Evolutionary conservation across 1,284 basidiomycete species (phyloP).

Genomic region (Neonothopanus nambi): DNA sequence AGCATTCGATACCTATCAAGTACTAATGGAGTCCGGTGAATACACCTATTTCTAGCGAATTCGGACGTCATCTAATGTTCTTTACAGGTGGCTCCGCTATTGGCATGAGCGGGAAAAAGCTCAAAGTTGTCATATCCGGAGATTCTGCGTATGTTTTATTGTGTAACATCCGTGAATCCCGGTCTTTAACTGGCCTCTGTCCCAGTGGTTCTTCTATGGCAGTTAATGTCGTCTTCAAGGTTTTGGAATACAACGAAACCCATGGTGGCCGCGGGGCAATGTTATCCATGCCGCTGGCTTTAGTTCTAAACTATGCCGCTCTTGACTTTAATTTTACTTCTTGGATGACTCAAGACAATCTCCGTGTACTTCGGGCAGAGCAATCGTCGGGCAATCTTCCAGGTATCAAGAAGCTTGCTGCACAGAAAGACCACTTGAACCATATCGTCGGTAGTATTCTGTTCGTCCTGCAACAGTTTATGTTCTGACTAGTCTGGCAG

Average conservation of each 20-base stretch:
- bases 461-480: neutral
- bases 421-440: slow-evolving; percentile 86
- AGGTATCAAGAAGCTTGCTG: slow-evolving; percentile 61
- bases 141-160: slow-evolving; percentile 83
- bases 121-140: slow-evolving; percentile 80
- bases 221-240: slow-evolving; percentile 79
- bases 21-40: slow-evolving; percentile 72
- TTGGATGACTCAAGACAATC: slow-evolving; percentile 92
- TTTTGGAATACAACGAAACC: slow-evolving; percentile 67
- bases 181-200: slow-evolving; percentile 2
- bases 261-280: slow-evolving; percentile 38
- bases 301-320: slow-evolving; percentile 81
- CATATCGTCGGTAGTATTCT: slow-evolving; percentile 51
- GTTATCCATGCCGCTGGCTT: slow-evolving; percentile 64
- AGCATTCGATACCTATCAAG: slow-evolving; percentile 86
- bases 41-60: neutral
- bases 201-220: slow-evolving; percentile 83
- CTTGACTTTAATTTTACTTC: slow-evolving; percentile 97
- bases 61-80: neutral
- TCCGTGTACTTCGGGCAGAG: slow-evolving; percentile 80
- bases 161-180: neutral
- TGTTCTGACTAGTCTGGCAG: slow-evolving; percentile 21
- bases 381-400: slow-evolving; percentile 76
- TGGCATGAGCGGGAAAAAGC: slow-evolving; percentile 79
- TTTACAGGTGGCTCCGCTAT: slow-evolving; percentile 65